Percentiles rank a stretch among this genome's conserved stretches.
Evolutionary conservation across 257 asterid genomes (phyloP).

Genomic region (Galeopsis tetrahit): DNA sequence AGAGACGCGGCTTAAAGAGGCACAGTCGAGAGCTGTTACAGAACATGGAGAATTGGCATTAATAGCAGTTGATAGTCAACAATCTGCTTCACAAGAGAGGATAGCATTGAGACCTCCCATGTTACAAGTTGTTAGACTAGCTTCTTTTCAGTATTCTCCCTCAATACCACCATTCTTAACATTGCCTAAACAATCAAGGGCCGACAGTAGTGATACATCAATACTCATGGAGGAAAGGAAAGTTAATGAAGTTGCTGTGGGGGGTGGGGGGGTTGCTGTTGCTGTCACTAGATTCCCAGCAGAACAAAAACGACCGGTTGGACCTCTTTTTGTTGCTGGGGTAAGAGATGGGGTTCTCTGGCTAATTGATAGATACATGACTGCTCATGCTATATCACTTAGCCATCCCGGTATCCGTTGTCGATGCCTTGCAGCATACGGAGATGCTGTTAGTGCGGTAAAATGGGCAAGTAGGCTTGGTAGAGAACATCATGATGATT

Average conservation of each 20-base stretch:
- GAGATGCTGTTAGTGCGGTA: slow-evolving; percentile 98
- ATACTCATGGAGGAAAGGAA: slow-evolving; percentile 71
- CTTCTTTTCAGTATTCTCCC: slow-evolving; percentile 94
- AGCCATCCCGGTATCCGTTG: slow-evolving; percentile 98
- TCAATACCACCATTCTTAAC: slow-evolving; percentile 94
- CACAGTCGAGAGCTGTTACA: slow-evolving; percentile 74
- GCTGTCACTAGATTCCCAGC: slow-evolving; percentile 97
- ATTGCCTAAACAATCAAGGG: slow-evolving; percentile 81
- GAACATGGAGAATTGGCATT: slow-evolving; percentile 96
- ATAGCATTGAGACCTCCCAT: slow-evolving; percentile 84
- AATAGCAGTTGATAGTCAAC: slow-evolving; percentile 77
- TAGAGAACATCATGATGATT: slow-evolving; percentile 97
- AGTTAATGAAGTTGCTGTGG: slow-evolving; percentile 86
- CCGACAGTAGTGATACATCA: slow-evolving; percentile 65
- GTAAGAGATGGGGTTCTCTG: slow-evolving; percentile 97
- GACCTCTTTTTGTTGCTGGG: slow-evolving; percentile 90
- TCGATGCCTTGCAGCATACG: slow-evolving; percentile 98
- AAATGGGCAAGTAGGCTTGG: slow-evolving; percentile 99
- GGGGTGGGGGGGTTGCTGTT: slow-evolving; percentile 97
- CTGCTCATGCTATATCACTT: slow-evolving; percentile 96
- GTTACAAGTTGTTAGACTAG: slow-evolving; percentile 93
- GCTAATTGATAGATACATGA: slow-evolving; percentile 93
- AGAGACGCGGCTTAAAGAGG: slow-evolving; percentile 74
- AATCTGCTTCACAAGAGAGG: slow-evolving; percentile 71
- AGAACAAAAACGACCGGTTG: slow-evolving; percentile 94